phyloP scores from a whole-genome alignment of 495 filamentous ascomycete species.

The Margaritispora aquatica region DNA sequence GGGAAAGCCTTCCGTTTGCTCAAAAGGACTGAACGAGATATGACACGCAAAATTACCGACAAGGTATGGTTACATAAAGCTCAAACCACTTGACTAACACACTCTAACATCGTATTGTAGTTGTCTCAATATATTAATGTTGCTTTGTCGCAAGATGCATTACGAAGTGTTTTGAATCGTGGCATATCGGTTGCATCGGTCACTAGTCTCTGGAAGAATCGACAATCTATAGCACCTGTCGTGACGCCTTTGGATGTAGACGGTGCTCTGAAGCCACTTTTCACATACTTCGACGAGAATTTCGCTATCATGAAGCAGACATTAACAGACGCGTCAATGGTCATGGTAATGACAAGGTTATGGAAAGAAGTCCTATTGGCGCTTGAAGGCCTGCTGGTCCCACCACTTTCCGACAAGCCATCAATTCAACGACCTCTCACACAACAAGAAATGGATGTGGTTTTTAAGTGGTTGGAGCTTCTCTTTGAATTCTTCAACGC shows the following conservation, averaged over 20 bases:
- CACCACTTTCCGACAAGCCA: slow-evolving; percentile 91
- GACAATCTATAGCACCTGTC: slow-evolving; percentile 43
- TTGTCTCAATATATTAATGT: slow-evolving; percentile 92
- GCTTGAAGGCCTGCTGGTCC: slow-evolving; percentile 84
- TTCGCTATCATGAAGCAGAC: slow-evolving; percentile 99
- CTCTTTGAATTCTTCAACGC: slow-evolving; percentile 96
- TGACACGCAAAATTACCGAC: slow-evolving; percentile 96
- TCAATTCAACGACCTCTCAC: slow-evolving; percentile 82
- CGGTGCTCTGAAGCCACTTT: slow-evolving; percentile 79
- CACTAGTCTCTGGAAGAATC: slow-evolving; percentile 68
- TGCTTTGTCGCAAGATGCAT: slow-evolving; percentile 73
- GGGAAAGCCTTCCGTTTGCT: slow-evolving; percentile 92
- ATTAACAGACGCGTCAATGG: slow-evolving; percentile 87
- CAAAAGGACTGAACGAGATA: slow-evolving; percentile 93
- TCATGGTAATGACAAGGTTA: slow-evolving; percentile 92
- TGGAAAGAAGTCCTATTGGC: slow-evolving; percentile 97
- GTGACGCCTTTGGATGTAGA: slow-evolving; percentile 68
- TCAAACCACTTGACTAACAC: neutral
- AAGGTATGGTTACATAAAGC: slow-evolving; percentile 56
- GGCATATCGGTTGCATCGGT: slow-evolving; percentile 68
- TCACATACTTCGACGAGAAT: slow-evolving; percentile 97
- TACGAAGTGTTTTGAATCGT: slow-evolving; percentile 65
- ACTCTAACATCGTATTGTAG: slow-evolving; percentile 36
- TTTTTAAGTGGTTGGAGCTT: slow-evolving; percentile 90
- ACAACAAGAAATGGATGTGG: slow-evolving; percentile 87